Conservation (phyloP, 129 eudicot species). For the Sambucus nigra region DNA sequence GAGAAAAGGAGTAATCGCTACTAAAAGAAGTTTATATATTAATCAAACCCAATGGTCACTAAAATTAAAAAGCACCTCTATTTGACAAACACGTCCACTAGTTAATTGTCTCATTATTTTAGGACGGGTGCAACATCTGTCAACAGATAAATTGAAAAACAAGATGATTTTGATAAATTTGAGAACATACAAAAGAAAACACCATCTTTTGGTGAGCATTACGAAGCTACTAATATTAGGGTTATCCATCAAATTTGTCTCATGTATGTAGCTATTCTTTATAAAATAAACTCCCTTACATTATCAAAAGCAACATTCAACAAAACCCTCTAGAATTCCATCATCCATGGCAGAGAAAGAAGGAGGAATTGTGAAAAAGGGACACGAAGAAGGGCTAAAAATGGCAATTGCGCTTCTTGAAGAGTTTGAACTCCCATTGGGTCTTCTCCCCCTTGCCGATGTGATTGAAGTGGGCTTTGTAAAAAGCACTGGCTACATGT, state of each 20-base stretch:
- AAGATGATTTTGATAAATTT: neutral
- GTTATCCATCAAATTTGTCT: conserved; percentile 27
- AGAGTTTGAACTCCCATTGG: conserved; percentile 42
- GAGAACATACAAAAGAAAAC: neutral
- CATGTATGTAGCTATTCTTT: neutral
- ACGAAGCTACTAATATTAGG: conserved; percentile 28
- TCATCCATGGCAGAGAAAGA: conserved; percentile 42
- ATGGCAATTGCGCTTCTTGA: conserved; percentile 45
- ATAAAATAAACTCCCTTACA: conserved; percentile 9
- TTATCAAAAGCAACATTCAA: neutral
- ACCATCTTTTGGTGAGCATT: neutral
- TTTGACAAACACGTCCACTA: too few species aligned
- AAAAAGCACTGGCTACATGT: conserved; percentile 51
- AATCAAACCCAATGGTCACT: neutral
- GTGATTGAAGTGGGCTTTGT: conserved; percentile 65
- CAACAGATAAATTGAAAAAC: neutral
- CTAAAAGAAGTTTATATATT: too few species aligned
- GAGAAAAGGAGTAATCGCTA: too few species aligned
- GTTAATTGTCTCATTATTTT: neutral
- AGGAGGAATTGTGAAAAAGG: conserved; percentile 49
- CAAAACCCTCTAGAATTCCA: neutral
- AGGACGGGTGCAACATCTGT: neutral
- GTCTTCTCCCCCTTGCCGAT: conserved; percentile 53
- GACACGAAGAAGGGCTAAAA: conserved; percentile 57
- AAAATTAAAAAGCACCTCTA: too few species aligned